phyloP scores from a whole-genome alignment of 371 early-diverging fungal species.

The Mucor indicus region DNA sequence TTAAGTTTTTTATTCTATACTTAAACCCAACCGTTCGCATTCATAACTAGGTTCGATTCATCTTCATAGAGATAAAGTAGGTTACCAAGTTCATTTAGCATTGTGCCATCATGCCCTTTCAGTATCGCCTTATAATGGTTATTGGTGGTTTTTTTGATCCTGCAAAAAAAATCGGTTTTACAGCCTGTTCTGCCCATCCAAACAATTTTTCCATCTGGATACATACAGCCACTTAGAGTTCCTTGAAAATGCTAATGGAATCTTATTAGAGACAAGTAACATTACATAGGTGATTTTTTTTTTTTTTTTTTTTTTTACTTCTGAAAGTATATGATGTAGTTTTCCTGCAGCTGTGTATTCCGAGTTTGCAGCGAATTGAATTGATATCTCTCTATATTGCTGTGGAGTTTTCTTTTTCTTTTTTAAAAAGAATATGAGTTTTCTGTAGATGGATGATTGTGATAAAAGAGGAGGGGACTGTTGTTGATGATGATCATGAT shows the following conservation, averaged over 20 bases:
- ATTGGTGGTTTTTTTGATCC: not conserved
- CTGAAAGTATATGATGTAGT: constrained; percentile 17
- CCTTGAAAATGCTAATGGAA: constrained; percentile 21
- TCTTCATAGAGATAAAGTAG: not conserved
- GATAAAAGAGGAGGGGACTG: not conserved
- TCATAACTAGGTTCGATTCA: not conserved
- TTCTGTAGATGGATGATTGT: not conserved
- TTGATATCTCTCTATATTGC: not conserved
- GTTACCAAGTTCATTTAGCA: not conserved
- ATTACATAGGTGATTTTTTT: not conserved
- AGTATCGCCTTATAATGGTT: not conserved
- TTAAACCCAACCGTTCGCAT: not conserved
- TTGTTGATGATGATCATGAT: too few relatives aligned
- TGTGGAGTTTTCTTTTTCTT: too few relatives aligned
- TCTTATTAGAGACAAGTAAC: not conserved
- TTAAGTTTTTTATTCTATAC: too few relatives aligned
- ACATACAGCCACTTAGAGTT: constrained; percentile 12
- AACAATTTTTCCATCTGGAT: constrained; percentile 8
- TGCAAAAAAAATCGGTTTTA: not conserved
- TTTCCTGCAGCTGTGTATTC: constrained; percentile 24
- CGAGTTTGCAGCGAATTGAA: constrained; percentile 9
- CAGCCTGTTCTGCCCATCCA: constrained; percentile 13
- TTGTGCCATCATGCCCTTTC: not conserved
- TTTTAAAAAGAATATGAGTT: too few relatives aligned
- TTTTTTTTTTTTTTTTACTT: constrained; percentile 5